Conservation (phyloP, 192 early-diverging fungal genomes). For the Podila clonocystis region DNA sequence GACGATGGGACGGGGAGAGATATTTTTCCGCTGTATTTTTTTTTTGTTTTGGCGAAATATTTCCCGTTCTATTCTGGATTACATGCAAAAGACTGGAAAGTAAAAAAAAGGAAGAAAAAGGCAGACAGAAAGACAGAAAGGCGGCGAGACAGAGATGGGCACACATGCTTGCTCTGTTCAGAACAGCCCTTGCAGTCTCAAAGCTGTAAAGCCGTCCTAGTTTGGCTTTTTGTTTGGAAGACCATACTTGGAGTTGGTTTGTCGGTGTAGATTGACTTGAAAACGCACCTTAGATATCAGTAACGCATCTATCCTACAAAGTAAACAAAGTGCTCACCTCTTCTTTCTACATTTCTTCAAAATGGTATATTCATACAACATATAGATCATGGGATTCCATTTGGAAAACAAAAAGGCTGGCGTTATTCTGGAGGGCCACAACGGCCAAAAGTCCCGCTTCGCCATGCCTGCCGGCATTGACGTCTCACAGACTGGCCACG, state of each 20-base stretch:
- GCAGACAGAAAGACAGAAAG: too few relatives aligned
- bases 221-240: neutral
- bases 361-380: neutral
- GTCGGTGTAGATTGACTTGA: neutral
- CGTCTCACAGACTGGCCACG: slow-evolving; percentile 76
- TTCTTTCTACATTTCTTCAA: neutral
- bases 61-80: too few relatives aligned
- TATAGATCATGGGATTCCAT: slow-evolving; percentile 51
- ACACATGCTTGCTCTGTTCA: neutral
- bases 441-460: slow-evolving; percentile 78
- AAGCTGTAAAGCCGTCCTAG: neutral
- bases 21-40: neutral
- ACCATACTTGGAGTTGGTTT: too few relatives aligned
- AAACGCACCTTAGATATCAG: neutral
- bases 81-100: too few relatives aligned
- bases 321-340: neutral
- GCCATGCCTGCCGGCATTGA: slow-evolving; percentile 79
- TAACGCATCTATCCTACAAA: neutral
- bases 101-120: neutral
- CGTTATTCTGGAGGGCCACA: slow-evolving; percentile 45
- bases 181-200: neutral
- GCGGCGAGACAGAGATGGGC: neutral
- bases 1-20: neutral
- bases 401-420: slow-evolving; percentile 51
- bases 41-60: slow-evolving; percentile 2